A percentile compares a stretch with the other conserved stretches of the same genome.
Evolutionary conservation across 129 eudicot genomes (phyloP).

Genomic region (Cynara cardunculus): DNA sequence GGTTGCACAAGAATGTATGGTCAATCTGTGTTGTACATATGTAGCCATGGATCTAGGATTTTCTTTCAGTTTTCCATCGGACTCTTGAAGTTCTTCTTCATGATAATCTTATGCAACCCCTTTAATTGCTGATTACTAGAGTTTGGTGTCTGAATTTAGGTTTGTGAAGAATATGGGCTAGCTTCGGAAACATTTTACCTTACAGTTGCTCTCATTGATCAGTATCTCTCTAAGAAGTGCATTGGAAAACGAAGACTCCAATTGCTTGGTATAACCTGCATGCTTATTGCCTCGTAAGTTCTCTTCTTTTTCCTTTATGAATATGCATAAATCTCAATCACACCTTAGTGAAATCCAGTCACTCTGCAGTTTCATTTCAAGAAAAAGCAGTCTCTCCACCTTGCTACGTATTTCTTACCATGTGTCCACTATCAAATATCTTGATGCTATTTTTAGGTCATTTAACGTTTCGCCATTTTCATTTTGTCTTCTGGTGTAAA

Average conservation of each 20-base stretch:
- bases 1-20: background rate
- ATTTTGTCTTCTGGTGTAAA: background rate
- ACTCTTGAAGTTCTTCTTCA: background rate
- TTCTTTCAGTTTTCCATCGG: background rate
- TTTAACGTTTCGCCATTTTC: background rate
- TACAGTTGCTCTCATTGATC: constrained; percentile 80
- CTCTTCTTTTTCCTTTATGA: background rate
- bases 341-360: background rate
- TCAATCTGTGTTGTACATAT: background rate
- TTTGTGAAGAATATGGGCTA: constrained; percentile 79
- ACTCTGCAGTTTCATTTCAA: background rate
- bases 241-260: constrained; percentile 74
- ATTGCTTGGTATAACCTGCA: constrained; percentile 92
- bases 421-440: background rate
- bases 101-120: background rate
- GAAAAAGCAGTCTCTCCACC: background rate
- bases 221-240: constrained; percentile 58
- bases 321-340: background rate
- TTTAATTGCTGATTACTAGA: background rate
- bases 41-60: background rate
- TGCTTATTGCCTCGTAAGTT: constrained; percentile 96
- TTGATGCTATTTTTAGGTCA: background rate
- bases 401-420: background rate
- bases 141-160: constrained; percentile 42
- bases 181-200: constrained; percentile 87